phyloP scores from a whole-genome alignment of 441 rosid species.

The Corymbia citriodora region DNA sequence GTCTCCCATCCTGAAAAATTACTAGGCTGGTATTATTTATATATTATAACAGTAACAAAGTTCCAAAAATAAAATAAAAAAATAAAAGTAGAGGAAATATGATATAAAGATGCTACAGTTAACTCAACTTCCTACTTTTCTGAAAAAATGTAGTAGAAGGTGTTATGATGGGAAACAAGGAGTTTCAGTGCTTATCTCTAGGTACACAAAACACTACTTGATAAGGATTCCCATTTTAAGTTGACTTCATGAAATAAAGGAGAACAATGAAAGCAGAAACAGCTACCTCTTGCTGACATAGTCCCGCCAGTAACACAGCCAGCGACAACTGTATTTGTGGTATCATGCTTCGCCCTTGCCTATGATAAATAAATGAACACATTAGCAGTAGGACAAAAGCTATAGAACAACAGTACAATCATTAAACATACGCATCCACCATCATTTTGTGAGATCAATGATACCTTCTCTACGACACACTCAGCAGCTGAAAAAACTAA shows the following conservation, averaged over 20 bases:
- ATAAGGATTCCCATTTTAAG: not conserved
- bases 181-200: not conserved
- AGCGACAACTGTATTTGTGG: conserved; percentile 69
- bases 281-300: conserved; percentile 67
- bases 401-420: not conserved
- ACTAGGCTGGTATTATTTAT: not conserved
- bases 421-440: not conserved
- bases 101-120: not conserved
- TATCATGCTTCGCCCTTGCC: conserved; percentile 94
- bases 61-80: not conserved
- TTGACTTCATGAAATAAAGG: not conserved
- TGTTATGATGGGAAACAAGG: not conserved
- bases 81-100: not conserved
- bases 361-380: conserved; percentile 12
- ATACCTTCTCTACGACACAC: conserved; percentile 88
- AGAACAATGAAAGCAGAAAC: not conserved
- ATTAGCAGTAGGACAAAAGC: not conserved
- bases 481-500: conserved; percentile 86
- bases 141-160: not conserved
- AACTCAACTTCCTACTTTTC: not conserved
- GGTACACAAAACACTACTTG: not conserved
- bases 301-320: conserved; percentile 94
- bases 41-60: not conserved
- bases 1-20: not conserved
- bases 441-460: not conserved